These are phyloP conservation scores for Cytospora schulzeri DNA, from an alignment of 2,329 filamentous ascomycete species.

Conservation along the genomic window DNA sequence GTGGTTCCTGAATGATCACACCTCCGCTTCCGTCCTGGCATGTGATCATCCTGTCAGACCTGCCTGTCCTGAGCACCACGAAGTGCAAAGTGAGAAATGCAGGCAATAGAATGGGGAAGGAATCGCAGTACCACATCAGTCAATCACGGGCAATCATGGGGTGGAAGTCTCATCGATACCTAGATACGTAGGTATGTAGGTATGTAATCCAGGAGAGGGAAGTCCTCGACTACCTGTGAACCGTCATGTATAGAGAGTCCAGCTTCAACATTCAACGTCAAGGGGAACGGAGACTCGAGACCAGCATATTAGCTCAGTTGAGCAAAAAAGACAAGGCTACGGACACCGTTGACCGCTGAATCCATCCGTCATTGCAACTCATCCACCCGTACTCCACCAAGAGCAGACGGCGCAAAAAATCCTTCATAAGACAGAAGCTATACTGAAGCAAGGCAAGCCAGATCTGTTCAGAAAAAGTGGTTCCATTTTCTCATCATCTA, in stretches of 20 bases:
- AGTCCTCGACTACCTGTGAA: conserved; percentile 4
- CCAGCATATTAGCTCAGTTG: conserved; percentile 22
- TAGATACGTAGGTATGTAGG: neutral
- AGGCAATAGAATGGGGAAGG: neutral
- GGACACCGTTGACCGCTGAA: conserved; percentile 19
- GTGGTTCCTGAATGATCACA: neutral
- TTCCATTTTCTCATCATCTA: conserved; percentile 27
- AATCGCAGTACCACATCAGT: neutral
- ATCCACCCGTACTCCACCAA: conserved; percentile 17
- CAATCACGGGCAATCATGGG: neutral
- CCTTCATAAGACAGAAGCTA: conserved; percentile 4
- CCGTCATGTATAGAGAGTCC: conserved; percentile 8
- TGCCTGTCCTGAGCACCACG: conserved; percentile 9
- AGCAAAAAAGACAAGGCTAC: conserved; percentile 25
- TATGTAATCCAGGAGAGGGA: conserved; percentile 3
- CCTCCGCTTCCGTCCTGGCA: neutral
- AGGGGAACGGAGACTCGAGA: conserved; percentile 10
- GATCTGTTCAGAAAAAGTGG: conserved; percentile 14
- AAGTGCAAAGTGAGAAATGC: neutral
- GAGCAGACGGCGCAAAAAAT: conserved; percentile 7
- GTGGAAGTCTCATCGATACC: neutral
- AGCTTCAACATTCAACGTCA: conserved; percentile 9
- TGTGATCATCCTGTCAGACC: neutral
- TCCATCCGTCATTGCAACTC: conserved; percentile 21
- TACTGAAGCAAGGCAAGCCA: conserved; percentile 14